Percentiles rank a stretch among this genome's conserved stretches.
These are phyloP conservation scores for Carpinus fangiana DNA, from an alignment of 306 rosid species.

Conservation along the genomic window DNA sequence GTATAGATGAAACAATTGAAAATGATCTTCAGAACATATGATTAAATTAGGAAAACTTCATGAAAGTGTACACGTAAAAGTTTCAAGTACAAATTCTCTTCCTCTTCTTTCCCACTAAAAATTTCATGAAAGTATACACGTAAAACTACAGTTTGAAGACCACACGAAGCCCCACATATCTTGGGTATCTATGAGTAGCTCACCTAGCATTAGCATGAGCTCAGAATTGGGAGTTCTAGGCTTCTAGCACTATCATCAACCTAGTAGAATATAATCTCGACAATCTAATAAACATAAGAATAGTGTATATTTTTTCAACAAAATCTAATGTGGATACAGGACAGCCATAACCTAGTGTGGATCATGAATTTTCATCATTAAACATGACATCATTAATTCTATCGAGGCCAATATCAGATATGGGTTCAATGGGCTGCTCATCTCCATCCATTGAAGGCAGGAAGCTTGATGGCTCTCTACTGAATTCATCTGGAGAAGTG, in stretches of 20 bases:
- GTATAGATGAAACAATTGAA: not conserved
- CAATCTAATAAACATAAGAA: not conserved
- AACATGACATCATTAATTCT: constrained; percentile 74
- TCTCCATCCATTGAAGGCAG: constrained; percentile 37
- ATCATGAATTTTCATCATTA: constrained; percentile 30
- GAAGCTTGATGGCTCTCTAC: constrained; percentile 59
- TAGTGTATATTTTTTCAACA: not conserved
- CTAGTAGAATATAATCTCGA: not conserved
- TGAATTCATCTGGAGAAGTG: constrained; percentile 71
- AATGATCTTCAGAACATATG: not conserved
- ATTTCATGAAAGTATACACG: too few species aligned
- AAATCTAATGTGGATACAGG: not conserved
- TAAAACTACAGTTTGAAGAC: too few species aligned
- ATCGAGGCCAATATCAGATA: constrained; percentile 64
- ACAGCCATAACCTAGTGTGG: not conserved
- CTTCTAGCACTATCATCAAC: not conserved
- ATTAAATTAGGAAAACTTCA: not conserved
- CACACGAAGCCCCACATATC: too few species aligned
- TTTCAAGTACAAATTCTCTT: too few species aligned
- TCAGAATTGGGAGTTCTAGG: too few species aligned
- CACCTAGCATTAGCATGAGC: too few species aligned
- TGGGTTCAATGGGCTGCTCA: constrained; percentile 74
- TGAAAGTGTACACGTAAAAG: too few species aligned
- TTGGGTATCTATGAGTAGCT: too few species aligned
- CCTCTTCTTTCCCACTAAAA: too few species aligned